These are phyloP conservation scores for Fusarium penzigii DNA, from an alignment of 2,329 filamentous ascomycete species.

Conservation along the genomic window DNA sequence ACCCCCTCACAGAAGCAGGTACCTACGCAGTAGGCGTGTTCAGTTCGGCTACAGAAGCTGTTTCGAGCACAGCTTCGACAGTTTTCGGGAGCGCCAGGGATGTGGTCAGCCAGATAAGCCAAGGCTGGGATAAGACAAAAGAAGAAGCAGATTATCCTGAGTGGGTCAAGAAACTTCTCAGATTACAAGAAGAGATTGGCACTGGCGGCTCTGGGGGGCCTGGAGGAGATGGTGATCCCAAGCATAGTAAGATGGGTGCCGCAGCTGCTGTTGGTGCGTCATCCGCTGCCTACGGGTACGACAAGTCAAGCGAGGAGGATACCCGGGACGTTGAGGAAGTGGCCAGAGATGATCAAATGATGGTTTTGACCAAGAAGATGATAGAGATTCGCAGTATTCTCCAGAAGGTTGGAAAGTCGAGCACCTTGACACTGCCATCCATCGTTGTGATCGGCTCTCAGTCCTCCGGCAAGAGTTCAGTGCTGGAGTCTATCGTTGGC, in stretches of 20 bases:
- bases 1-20: constrained; percentile 44
- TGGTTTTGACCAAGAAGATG: constrained; percentile 99
- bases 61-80: constrained; percentile 66
- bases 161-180: constrained; percentile 77
- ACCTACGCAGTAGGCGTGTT: constrained; percentile 65
- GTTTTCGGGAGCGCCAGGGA: constrained; percentile 72
- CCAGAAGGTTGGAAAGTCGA: constrained; percentile 89
- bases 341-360: constrained; percentile 96
- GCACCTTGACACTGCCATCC: constrained; percentile 83
- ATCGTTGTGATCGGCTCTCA: constrained; percentile 99
- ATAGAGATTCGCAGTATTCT: constrained; percentile 95
- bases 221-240: constrained; percentile 53
- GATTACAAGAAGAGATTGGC: constrained; percentile 60
- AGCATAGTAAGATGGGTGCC: constrained; percentile 59
- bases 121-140: constrained; percentile 82
- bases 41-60: constrained; percentile 70
- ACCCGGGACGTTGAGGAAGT: constrained; percentile 61
- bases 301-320: constrained; percentile 67
- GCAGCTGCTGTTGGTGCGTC: constrained; percentile 70
- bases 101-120: constrained; percentile 75
- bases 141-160: constrained; percentile 69
- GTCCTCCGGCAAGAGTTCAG: constrained; percentile 97
- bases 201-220: constrained; percentile 50
- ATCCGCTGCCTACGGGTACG: constrained; percentile 77
- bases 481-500: constrained; percentile 93